These are phyloP conservation scores for Scedosporium aurantiacum DNA, from an alignment of 2,329 filamentous ascomycete species.

Conservation along the genomic window DNA sequence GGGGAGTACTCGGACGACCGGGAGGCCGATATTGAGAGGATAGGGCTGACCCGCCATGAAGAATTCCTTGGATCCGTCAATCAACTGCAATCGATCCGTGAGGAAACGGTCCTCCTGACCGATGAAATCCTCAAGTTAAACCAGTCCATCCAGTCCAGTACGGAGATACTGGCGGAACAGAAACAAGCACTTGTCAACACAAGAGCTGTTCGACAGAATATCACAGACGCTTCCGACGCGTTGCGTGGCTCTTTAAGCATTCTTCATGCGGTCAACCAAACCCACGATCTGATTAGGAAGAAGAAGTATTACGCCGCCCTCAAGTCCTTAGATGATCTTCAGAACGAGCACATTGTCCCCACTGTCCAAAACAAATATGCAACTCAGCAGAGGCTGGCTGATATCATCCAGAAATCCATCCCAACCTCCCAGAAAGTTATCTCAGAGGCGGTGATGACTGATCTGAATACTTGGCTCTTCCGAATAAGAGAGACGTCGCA, in stretches of 20 bases:
- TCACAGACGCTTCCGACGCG: conserved; percentile 82
- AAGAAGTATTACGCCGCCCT: conserved; percentile 95
- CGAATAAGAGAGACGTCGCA: conserved; percentile 92
- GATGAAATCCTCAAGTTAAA: conserved; percentile 87
- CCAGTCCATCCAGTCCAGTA: conserved; percentile 88
- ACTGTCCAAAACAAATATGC: conserved; percentile 72
- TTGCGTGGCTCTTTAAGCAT: conserved; percentile 88
- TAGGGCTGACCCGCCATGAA: conserved; percentile 92
- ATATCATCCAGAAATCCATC: conserved; percentile 91
- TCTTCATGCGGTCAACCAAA: conserved; percentile 81
- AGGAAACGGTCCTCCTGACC: conserved; percentile 80
- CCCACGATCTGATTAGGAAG: conserved; percentile 80
- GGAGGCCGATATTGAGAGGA: conserved; percentile 83
- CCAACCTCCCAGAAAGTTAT: conserved; percentile 87
- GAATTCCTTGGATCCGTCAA: conserved; percentile 92
- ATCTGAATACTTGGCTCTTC: conserved; percentile 94
- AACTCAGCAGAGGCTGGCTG: conserved; percentile 87
- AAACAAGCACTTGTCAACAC: conserved; percentile 93
- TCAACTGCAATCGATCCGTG: conserved; percentile 81
- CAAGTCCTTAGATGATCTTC: conserved; percentile 86
- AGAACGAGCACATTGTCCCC: conserved; percentile 79
- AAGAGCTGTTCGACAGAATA: conserved; percentile 83
- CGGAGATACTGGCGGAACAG: conserved; percentile 85
- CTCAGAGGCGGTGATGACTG: conserved; percentile 91
- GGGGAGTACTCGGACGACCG: conserved; percentile 69